These are phyloP conservation scores for Neurospora sp. DNA, from an alignment of 495 filamentous ascomycete genomes.

Conservation along the genomic window DNA sequence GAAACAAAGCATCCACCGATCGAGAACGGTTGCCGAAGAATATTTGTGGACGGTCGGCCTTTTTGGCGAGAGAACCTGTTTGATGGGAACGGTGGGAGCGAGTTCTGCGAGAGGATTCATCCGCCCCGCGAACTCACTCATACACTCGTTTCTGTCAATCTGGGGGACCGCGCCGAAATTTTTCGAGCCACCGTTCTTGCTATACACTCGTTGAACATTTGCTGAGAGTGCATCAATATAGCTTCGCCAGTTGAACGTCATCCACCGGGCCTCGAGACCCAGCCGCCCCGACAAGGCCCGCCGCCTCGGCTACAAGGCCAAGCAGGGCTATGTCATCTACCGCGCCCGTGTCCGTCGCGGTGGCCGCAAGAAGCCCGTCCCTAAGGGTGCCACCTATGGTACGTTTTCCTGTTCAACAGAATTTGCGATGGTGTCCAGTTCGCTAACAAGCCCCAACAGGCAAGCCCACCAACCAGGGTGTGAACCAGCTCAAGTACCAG, in stretches of 20 bases:
- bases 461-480: slow-evolving; percentile 99
- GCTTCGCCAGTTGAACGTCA: slow-evolving; percentile 97
- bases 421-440: slow-evolving; percentile 2
- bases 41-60: slow-evolving; percentile 20
- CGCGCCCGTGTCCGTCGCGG: slow-evolving; percentile 93
- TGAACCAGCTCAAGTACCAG: slow-evolving; percentile 99
- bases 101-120: not conserved
- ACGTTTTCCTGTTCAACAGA: slow-evolving; percentile 20
- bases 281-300: slow-evolving; percentile 99
- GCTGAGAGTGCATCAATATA: slow-evolving; percentile 99
- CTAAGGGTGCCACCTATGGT: slow-evolving; percentile 99
- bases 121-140: not conserved
- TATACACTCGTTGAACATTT: slow-evolving; percentile 99
- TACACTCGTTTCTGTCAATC: not conserved
- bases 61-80: slow-evolving; percentile 1
- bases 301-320: slow-evolving; percentile 99
- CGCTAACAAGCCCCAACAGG: slow-evolving; percentile 40
- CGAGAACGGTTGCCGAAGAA: slow-evolving; percentile 3
- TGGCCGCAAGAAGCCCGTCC: slow-evolving; percentile 89
- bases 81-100: not conserved
- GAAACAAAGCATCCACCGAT: slow-evolving; percentile 27
- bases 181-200: slow-evolving; percentile 41
- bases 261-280: slow-evolving; percentile 96
- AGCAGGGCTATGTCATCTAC: slow-evolving; percentile 99
- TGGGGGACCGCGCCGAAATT: not conserved